Evolutionary conservation across 169 alveolate species (phyloP), one percentile per base, ranked within the genome.

Genomic region (Cryptosporidium baileyi): DNA sequence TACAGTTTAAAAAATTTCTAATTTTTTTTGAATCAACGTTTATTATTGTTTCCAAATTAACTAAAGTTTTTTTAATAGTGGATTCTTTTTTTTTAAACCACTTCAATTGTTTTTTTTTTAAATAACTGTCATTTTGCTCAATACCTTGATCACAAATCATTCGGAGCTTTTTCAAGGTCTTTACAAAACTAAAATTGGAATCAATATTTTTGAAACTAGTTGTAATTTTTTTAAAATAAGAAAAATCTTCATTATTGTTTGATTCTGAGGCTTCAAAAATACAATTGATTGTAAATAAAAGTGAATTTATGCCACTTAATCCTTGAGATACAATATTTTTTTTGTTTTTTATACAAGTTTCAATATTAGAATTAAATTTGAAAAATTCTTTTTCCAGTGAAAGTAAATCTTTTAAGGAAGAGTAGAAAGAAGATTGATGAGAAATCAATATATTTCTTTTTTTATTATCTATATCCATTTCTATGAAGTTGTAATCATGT

Each of bases 51-150:
- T 74, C 85, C 30, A 54, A n/a, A 9, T 47, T 30, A 22, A 19
- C 41, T 45, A 74, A 15, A 15, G 59, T 34, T 59, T 51, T 57
- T 17, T 3, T 57, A n/a, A 74, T 57, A 22, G 43, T 32, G 8
- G 36, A 34, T 3, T 32, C 26, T 11, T 74, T 74, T 30, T 74
- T 74, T 32, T 74, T 57, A n/a, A 57, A 17, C 85, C 85, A 74
- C 24, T 41, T 54, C 34, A 40, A 13, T 32, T 65, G 38, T 2
- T 28, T 65, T 13, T 26, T 44, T 65, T 26, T 65, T 28, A 22
- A n/a, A 9, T 24, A 3, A 19, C 41, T 38, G 36, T 65, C 32
- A 8, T 65, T 49, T 2, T 47, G 26, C n/a, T 4, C 15, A 24
- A 65, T 47, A n/a, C 63, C 81, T 11, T 45, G 13, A 17, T 65